These are phyloP conservation scores for Spiromastix sp. DNA, from an alignment of 2,329 filamentous ascomycete genomes.

Conservation along the genomic window DNA sequence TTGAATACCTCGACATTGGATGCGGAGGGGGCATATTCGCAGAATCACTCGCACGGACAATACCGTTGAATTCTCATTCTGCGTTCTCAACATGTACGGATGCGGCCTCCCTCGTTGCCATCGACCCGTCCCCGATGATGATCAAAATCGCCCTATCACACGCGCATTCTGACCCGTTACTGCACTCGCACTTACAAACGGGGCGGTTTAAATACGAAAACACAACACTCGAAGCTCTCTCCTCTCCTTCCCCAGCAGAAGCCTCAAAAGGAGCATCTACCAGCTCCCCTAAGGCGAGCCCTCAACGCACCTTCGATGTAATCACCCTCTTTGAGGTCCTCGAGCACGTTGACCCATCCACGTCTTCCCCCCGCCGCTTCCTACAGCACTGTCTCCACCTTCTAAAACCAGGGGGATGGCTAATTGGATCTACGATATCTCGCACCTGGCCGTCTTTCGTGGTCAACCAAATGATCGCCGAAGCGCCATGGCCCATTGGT, in stretches of 20 bases:
- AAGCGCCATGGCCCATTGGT: slow-evolving; percentile 57
- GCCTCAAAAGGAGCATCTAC: slow-evolving; percentile 9
- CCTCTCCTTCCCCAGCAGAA: slow-evolving; percentile 5
- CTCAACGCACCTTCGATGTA: slow-evolving; percentile 53
- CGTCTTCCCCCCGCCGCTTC: slow-evolving; percentile 61
- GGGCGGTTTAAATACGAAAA: slow-evolving; percentile 59
- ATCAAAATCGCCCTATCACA: slow-evolving; percentile 62
- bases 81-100: slow-evolving; percentile 22
- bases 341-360: slow-evolving; percentile 75
- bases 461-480: slow-evolving; percentile 84
- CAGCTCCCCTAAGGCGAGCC: slow-evolving; percentile 23
- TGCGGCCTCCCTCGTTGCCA: slow-evolving; percentile 33
- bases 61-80: slow-evolving; percentile 16
- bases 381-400: slow-evolving; percentile 47
- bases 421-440: slow-evolving; percentile 86
- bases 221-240: slow-evolving; percentile 59
- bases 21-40: slow-evolving; percentile 96
- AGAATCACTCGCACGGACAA: slow-evolving; percentile 47
- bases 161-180: slow-evolving; percentile 59
- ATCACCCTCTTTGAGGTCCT: slow-evolving; percentile 87
- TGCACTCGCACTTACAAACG: slow-evolving; percentile 43
- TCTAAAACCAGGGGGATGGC: slow-evolving; percentile 83
- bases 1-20: slow-evolving; percentile 80
- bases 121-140: slow-evolving; percentile 34
- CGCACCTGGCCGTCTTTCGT: slow-evolving; percentile 82